Base-by-base conservation (phyloP, 2,329 filamentous ascomycete genomes). In the Pezicula radicicola region DNA sequence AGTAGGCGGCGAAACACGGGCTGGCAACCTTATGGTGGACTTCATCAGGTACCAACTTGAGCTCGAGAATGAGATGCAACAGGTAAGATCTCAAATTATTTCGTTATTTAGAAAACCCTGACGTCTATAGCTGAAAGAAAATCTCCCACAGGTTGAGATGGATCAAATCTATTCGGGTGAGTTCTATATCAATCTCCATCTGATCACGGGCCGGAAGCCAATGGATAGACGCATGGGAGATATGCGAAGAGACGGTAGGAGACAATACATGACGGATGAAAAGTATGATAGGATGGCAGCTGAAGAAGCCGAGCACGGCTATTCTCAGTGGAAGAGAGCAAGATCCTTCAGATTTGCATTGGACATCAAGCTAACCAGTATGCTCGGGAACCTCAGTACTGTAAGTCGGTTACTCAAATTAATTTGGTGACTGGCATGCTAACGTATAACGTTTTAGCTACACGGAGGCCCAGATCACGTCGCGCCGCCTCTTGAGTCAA, bases 191-290 rank as follows among this genome's bases (percentile, higher is more conserved):
- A 64, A 66, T 19, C 50, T 66, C 2, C 61, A 67, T 42, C 54
- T 67, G n/a, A 55, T 67, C 10, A 66, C 64, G 3, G 63, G 58
- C 3, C 59, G 63, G 6, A 66, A 66, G 21, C 64, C 64, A 25
- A 50, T 39, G 9, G 35, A 40, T 4, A 54, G 58, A 10, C 57
- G 64, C 9, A 53, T 59, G 6, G 64, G 64, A 6, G 63, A 67
- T 42, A 47, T 63, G 1, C 59, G 66, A 15, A 16, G 42, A 3
- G 55, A 63, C 40, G 62, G 63, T 9, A 53, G 49, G 8, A 52
- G 63, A 50, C 53, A 62, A 41, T 61, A 61, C 25, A 65, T 65
- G 63, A 62, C 60, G 1, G 53, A 53, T 9, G 57, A 56, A 1
- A 65, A 55, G 18, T 63, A 66, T 39, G 51, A 61, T 48, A 51